phyloP scores from a whole-genome alignment of 73 alveolate genomes.

The Symbiodinium natans region DNA sequence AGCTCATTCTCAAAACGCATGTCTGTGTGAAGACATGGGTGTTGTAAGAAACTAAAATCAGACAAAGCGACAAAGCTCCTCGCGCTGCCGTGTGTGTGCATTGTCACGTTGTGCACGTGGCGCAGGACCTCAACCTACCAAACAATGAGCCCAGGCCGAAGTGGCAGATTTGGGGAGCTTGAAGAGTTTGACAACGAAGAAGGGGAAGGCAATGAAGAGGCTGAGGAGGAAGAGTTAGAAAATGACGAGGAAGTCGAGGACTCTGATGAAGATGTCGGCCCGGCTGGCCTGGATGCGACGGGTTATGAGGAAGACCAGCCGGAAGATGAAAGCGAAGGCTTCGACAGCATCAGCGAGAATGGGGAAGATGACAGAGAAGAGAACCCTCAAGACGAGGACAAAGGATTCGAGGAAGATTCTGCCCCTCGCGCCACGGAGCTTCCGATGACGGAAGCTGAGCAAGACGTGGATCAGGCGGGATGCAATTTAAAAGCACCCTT shows the following conservation, averaged over 20 bases:
- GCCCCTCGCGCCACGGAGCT: not conserved
- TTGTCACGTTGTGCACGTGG: too few species aligned
- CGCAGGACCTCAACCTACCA: not conserved
- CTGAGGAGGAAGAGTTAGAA: not conserved
- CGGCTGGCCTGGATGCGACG: not conserved
- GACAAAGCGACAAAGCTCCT: too few species aligned
- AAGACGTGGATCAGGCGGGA: not conserved
- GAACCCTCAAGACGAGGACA: not conserved
- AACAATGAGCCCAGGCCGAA: not conserved
- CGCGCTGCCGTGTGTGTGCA: too few species aligned
- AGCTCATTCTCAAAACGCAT: too few species aligned
- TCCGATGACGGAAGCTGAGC: not conserved
- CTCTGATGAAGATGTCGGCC: not conserved
- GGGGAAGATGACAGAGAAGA: not conserved
- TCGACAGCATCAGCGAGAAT: not conserved
- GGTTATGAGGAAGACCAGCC: not conserved
- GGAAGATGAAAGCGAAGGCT: not conserved
- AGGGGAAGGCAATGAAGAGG: not conserved
- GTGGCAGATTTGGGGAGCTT: not conserved
- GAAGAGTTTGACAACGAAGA: not conserved
- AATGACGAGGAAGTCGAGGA: not conserved
- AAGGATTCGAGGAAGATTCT: not conserved
- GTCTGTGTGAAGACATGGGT: too few species aligned
- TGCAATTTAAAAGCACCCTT: not conserved
- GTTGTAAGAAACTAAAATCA: too few species aligned